Conservation (phyloP, 768 basidiomycete genomes). For the Collybiopsis confluens region DNA sequence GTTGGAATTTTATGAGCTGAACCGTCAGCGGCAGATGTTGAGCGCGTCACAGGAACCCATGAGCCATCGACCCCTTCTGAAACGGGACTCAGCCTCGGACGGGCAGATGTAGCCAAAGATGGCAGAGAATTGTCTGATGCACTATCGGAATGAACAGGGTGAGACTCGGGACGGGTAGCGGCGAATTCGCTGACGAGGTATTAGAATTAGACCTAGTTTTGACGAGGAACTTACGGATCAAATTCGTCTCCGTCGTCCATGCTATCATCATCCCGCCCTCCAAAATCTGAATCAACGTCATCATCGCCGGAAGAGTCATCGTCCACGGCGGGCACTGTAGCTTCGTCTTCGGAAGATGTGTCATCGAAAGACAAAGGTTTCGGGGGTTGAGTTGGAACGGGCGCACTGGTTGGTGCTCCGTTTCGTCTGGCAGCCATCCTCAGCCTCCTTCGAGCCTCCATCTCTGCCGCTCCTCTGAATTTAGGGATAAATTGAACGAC, state of each 20-base stretch:
- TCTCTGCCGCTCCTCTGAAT: conserved; percentile 82
- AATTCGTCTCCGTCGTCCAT: conserved; percentile 72
- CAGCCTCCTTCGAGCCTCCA: conserved; percentile 67
- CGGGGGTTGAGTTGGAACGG: conserved; percentile 23
- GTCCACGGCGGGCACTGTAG: conserved; percentile 41
- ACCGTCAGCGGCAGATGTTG: conserved; percentile 28
- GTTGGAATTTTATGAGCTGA: conserved; percentile 39
- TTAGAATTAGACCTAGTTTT: too few species aligned
- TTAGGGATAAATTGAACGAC: conserved; percentile 65
- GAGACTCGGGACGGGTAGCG: conserved; percentile 39
- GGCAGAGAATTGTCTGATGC: conserved; percentile 26
- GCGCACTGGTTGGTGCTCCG: conserved; percentile 22
- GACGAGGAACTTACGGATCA: conserved; percentile 77
- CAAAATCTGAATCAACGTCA: conserved; percentile 42
- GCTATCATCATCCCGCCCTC: conserved; percentile 43
- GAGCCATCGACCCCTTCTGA: conserved; percentile 41
- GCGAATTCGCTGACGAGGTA: conserved; percentile 74
- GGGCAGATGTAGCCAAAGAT: conserved; percentile 19
- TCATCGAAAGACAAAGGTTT: conserved; percentile 37
- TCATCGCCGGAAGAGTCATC: conserved; percentile 29
- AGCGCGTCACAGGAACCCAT: conserved; percentile 8
- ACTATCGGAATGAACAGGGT: conserved; percentile 50
- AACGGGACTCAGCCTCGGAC: conserved; percentile 35
- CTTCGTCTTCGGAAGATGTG: conserved; percentile 56
- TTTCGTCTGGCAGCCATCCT: conserved; percentile 24